phyloP scores from a whole-genome alignment of 192 early-diverging fungal species.

The Pilobolus umbonatus region DNA sequence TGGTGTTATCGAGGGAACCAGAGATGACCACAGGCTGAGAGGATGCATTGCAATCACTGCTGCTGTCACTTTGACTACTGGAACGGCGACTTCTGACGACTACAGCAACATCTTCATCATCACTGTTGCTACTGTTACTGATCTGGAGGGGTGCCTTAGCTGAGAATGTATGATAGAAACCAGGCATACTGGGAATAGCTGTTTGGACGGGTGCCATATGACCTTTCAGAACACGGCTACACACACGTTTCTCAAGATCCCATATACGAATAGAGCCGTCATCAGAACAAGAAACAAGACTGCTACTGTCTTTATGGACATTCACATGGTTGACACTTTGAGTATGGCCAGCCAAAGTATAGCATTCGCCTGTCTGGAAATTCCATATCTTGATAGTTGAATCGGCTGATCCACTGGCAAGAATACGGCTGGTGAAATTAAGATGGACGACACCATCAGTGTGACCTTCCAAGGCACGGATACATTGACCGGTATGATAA shows the following conservation, averaged over 20 bases:
- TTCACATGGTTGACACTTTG: slow-evolving; percentile 89
- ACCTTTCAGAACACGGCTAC: slow-evolving; percentile 59
- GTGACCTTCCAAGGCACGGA: slow-evolving; percentile 75
- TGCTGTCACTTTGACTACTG: not conserved
- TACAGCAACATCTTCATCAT: not conserved
- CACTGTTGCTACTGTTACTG: not conserved
- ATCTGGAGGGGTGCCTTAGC: not conserved
- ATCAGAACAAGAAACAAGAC: slow-evolving; percentile 78
- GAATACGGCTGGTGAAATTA: slow-evolving; percentile 68
- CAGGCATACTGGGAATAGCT: slow-evolving; percentile 19
- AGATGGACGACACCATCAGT: slow-evolving; percentile 76
- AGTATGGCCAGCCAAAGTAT: slow-evolving; percentile 73
- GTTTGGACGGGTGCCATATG: slow-evolving; percentile 71
- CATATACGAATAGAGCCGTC: slow-evolving; percentile 79
- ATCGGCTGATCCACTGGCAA: slow-evolving; percentile 85
- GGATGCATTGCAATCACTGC: slow-evolving; percentile 3
- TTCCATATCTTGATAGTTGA: slow-evolving; percentile 88
- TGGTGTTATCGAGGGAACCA: slow-evolving; percentile 77
- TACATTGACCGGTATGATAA: slow-evolving; percentile 80
- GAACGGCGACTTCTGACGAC: not conserved
- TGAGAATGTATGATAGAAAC: slow-evolving; percentile 31
- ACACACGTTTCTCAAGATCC: slow-evolving; percentile 71
- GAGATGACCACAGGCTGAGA: slow-evolving; percentile 64
- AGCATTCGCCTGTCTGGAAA: slow-evolving; percentile 58
- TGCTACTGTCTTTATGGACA: slow-evolving; percentile 55